A percentile compares a stretch with the other conserved stretches of the same genome.
Conservation (phyloP, 2,329 filamentous ascomycete species). For the Alternaria gaisen region DNA sequence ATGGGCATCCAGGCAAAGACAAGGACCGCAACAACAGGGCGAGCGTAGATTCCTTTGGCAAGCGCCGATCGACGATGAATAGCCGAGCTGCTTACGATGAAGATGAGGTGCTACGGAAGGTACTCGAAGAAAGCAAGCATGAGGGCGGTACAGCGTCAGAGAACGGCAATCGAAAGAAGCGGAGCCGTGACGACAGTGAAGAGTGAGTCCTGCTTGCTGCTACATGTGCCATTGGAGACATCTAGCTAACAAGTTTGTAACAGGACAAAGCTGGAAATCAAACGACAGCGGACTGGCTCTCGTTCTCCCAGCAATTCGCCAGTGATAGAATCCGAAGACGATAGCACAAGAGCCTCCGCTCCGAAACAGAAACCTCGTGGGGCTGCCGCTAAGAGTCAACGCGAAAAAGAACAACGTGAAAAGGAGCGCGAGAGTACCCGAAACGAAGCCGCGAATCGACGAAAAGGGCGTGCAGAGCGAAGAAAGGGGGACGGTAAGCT, state of each 20-base stretch:
- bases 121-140: conserved; percentile 94
- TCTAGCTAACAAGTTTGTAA: conserved; percentile 41
- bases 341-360: conserved; percentile 57
- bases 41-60: conserved; percentile 70
- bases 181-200: conserved; percentile 89
- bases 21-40: conserved; percentile 63
- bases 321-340: conserved; percentile 77
- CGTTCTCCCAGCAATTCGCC: conserved; percentile 56
- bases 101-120: conserved; percentile 85
- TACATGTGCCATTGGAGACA: conserved; percentile 3
- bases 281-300: conserved; percentile 80
- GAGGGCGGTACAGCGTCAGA: conserved; percentile 69
- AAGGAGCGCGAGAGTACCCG: conserved; percentile 76
- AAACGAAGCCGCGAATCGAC: conserved; percentile 77
- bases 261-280: conserved; percentile 75
- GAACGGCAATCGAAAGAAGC: conserved; percentile 73
- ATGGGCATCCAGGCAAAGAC: conserved; percentile 63
- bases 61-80: conserved; percentile 96
- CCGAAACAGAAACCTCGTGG: conserved; percentile 56
- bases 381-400: conserved; percentile 60
- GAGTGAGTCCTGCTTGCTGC: conserved; percentile 70
- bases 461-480: conserved; percentile 82
- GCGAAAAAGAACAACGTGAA: conserved; percentile 69
- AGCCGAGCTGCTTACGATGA: conserved; percentile 96
- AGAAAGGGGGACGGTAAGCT: conserved; percentile 79